Percentiles rank a stretch among this genome's conserved stretches.
Evolutionary conservation across 495 filamentous ascomycete species (phyloP).

Genomic region (Daldinia decipiens): DNA sequence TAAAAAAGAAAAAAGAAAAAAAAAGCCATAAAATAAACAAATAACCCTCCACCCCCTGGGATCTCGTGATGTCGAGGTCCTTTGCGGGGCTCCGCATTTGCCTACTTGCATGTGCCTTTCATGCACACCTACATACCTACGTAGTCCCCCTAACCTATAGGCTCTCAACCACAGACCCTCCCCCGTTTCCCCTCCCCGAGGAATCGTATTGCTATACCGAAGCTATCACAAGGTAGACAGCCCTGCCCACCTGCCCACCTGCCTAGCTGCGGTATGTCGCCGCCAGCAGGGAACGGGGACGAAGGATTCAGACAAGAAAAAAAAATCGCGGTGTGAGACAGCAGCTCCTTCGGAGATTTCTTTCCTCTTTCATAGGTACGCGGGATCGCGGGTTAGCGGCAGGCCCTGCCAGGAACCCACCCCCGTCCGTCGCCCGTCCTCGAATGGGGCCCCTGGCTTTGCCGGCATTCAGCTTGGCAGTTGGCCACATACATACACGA

Average conservation of each 20-base stretch:
- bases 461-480: not conserved
- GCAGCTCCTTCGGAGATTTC: constrained; percentile 29
- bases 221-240: not conserved
- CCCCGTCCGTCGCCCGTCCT: not conserved
- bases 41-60: not conserved
- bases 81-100: constrained; percentile 37
- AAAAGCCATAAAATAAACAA: too few species aligned
- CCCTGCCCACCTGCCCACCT: not conserved
- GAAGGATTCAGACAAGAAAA: constrained; percentile 4
- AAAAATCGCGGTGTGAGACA: constrained; percentile 9
- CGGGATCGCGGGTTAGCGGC: constrained; percentile 11
- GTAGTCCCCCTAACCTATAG: not conserved
- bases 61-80: constrained; percentile 8
- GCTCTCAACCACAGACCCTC: not conserved
- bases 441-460: not conserved
- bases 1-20: not conserved
- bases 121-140: constrained; percentile 10
- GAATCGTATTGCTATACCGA: not conserved
- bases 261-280: constrained; percentile 30
- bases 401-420: not conserved
- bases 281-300: constrained; percentile 9
- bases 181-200: constrained; percentile 24
- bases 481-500: not conserved
- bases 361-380: constrained; percentile 15
- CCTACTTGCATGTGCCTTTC: constrained; percentile 6